These are phyloP conservation scores for Marasmius tenuissimus DNA, from an alignment of 1,284 basidiomycete species.

Conservation along the genomic window DNA sequence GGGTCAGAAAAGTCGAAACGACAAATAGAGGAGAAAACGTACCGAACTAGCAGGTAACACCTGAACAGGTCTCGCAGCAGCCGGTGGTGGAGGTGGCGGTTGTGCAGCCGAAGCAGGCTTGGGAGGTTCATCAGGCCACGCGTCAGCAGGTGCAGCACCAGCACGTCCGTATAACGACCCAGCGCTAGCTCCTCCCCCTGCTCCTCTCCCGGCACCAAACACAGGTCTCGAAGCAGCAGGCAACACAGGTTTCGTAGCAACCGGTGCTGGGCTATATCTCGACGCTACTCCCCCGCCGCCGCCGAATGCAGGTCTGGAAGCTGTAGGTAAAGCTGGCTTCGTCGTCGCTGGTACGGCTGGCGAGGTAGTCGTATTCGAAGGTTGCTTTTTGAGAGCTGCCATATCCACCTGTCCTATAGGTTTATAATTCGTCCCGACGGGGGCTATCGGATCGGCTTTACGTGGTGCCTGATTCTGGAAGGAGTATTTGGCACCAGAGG, in stretches of 20 bases:
- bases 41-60: slow-evolving; percentile 16
- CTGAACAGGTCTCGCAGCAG: slow-evolving; percentile 47
- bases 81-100: slow-evolving; percentile 47
- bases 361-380: not conserved
- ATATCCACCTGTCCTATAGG: slow-evolving; percentile 75
- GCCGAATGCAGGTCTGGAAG: slow-evolving; percentile 50
- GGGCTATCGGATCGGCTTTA: slow-evolving; percentile 67
- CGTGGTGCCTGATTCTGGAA: slow-evolving; percentile 67
- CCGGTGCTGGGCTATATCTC: too few relatives aligned
- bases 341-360: slow-evolving; percentile 31
- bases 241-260: slow-evolving; percentile 36
- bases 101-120: slow-evolving; percentile 33
- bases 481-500: slow-evolving; percentile 92
- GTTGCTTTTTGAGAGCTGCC: slow-evolving; percentile 47
- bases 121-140: slow-evolving; percentile 53
- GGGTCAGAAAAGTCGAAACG: slow-evolving; percentile 23
- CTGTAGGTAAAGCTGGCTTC: slow-evolving; percentile 33
- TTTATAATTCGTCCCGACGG: slow-evolving; percentile 71
- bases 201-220: slow-evolving; percentile 41
- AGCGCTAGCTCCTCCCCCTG: slow-evolving; percentile 27
- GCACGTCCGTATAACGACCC: slow-evolving; percentile 41
- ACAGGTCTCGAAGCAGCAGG: slow-evolving; percentile 46
- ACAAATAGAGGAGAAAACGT: slow-evolving; percentile 32
- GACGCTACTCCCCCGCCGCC: not conserved
- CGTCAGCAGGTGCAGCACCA: slow-evolving; percentile 48